Evolutionary conservation across 164 flowering plant genomes (phyloP).

Genomic region (Dillenia turbinata): DNA sequence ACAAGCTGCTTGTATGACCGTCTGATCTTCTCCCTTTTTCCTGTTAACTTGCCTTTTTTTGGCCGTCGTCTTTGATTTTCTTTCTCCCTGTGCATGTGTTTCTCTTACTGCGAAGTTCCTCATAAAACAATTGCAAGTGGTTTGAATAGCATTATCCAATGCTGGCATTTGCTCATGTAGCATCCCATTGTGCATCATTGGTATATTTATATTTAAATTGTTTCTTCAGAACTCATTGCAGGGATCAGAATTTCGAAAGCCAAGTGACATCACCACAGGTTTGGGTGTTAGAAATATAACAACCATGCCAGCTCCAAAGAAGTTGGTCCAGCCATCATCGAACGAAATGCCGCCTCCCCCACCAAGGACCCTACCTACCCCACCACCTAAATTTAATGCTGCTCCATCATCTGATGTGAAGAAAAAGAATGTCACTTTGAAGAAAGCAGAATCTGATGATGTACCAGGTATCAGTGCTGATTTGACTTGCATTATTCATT

Average conservation of each 20-base stretch:
- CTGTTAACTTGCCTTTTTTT: too few relatives aligned
- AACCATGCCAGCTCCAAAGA: slow-evolving; percentile 61
- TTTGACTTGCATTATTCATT: not conserved
- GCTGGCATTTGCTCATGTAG: too few relatives aligned
- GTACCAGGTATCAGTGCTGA: slow-evolving; percentile 46
- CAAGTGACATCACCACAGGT: slow-evolving; percentile 28
- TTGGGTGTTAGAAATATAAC: slow-evolving; percentile 33
- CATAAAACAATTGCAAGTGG: too few relatives aligned
- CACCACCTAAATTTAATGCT: slow-evolving; percentile 39
- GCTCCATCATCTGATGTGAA: slow-evolving; percentile 9
- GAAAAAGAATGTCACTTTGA: slow-evolving; percentile 13
- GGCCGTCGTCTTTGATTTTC: too few relatives aligned
- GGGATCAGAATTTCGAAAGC: slow-evolving; percentile 45
- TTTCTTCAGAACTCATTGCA: slow-evolving; percentile 37
- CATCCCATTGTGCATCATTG: too few relatives aligned
- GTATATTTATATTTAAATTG: too few relatives aligned
- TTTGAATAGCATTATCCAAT: too few relatives aligned
- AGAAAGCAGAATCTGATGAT: slow-evolving; percentile 22
- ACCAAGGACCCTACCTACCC: slow-evolving; percentile 40
- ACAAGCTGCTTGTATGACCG: too few relatives aligned
- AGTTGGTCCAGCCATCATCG: slow-evolving; percentile 36
- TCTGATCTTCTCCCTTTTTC: too few relatives aligned
- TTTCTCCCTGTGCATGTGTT: too few relatives aligned
- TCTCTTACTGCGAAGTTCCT: too few relatives aligned
- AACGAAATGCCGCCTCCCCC: slow-evolving; percentile 50